Percentiles rank a stretch among this genome's conserved stretches.
Evolutionary conservation across 805 yeast species (phyloP).

Genomic region (Lipomyces spencermartinsiae): DNA sequence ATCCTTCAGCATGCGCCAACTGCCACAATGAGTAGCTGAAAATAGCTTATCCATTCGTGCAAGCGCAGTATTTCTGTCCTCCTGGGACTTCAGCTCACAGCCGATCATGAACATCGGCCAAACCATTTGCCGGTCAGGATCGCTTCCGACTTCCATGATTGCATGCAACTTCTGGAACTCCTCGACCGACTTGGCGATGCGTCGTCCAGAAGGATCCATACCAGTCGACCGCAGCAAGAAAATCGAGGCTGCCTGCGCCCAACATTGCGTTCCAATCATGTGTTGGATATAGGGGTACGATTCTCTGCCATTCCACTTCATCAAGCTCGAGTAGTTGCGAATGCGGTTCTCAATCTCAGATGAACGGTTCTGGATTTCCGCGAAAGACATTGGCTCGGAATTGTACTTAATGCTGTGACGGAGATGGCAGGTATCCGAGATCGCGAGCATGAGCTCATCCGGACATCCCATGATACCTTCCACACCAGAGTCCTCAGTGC

Average conservation of each 20-base stretch:
- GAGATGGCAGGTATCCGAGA: slow-evolving; percentile 30
- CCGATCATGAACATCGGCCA: slow-evolving; percentile 37
- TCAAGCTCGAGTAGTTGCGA: slow-evolving; percentile 23
- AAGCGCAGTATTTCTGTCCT: slow-evolving; percentile 13
- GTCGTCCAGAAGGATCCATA: slow-evolving; percentile 34
- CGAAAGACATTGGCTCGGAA: slow-evolving; percentile 26
- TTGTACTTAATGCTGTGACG: slow-evolving; percentile 28
- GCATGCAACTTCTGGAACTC: slow-evolving; percentile 27
- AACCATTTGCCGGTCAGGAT: slow-evolving; percentile 33
- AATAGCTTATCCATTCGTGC: slow-evolving; percentile 22
- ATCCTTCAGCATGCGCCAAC: slow-evolving; percentile 24
- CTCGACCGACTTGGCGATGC: slow-evolving; percentile 25
- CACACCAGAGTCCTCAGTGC: slow-evolving; percentile 28
- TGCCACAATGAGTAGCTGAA: slow-evolving; percentile 22
- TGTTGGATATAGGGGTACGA: slow-evolving; percentile 33
- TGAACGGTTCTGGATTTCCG: slow-evolving; percentile 31
- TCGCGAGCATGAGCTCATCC: slow-evolving; percentile 34
- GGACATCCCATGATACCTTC: slow-evolving; percentile 38
- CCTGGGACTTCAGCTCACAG: slow-evolving; percentile 28
- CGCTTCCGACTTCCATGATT: slow-evolving; percentile 25
- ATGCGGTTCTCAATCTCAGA: slow-evolving; percentile 30
- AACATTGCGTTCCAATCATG: slow-evolving; percentile 33
- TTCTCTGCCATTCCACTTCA: slow-evolving; percentile 36
- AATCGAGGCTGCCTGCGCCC: slow-evolving; percentile 36
- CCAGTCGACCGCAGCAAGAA: slow-evolving; percentile 34